phyloP scores from a whole-genome alignment of 2,329 filamentous ascomycete genomes.

The Botrytis sinoallii region DNA sequence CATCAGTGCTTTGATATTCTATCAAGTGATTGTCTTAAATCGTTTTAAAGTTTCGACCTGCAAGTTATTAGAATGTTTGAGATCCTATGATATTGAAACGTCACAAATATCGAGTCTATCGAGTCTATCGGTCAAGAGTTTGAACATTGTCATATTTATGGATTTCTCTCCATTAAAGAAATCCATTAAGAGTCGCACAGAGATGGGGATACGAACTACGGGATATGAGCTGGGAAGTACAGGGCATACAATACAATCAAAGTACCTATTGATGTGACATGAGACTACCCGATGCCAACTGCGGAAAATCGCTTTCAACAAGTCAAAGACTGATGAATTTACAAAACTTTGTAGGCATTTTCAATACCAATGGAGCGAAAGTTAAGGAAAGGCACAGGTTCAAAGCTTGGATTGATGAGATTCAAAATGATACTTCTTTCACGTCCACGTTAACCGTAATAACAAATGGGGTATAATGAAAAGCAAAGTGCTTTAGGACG shows the following conservation, averaged over 20 bases:
- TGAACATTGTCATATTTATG: background rate
- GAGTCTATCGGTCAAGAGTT: background rate
- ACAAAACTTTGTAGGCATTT: background rate
- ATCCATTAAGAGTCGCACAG: background rate
- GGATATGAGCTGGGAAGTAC: background rate
- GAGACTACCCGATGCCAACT: background rate
- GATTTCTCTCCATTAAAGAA: background rate
- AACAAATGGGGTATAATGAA: conserved; percentile 18
- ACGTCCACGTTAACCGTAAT: conserved; percentile 10
- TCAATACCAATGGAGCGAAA: background rate
- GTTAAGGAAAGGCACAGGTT: background rate
- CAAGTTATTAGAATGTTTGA: background rate
- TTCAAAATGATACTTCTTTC: background rate
- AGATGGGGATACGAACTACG: background rate
- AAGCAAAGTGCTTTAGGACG: conserved; percentile 18
- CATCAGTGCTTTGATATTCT: background rate
- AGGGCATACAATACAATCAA: background rate
- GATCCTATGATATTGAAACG: background rate
- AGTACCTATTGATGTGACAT: background rate
- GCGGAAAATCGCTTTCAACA: too few relatives aligned
- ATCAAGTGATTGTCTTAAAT: background rate
- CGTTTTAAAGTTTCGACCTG: background rate
- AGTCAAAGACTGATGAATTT: background rate
- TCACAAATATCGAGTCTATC: background rate
- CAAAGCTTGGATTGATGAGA: too few relatives aligned